Conservation (phyloP, 139 green algal species). For the Auxenochlorella protothecoides region DNA sequence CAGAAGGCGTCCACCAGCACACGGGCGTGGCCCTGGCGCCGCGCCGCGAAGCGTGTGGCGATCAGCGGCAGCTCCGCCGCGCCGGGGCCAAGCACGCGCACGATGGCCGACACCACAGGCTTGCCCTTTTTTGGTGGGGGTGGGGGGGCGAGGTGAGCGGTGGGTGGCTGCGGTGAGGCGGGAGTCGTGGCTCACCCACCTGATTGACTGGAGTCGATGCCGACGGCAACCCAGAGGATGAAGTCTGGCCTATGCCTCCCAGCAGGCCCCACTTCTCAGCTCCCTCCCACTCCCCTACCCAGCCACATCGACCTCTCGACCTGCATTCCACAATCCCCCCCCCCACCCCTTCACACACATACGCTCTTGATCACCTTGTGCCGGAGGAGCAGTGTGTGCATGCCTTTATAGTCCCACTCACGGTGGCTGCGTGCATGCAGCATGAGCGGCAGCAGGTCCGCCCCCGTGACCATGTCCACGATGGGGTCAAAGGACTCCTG, state of each 20-base stretch:
- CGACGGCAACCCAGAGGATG: constrained; percentile 1
- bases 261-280: too few species aligned
- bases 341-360: too few species aligned
- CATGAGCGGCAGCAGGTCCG: constrained; percentile 81
- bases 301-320: too few species aligned
- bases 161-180: not conserved
- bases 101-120: constrained; percentile 56
- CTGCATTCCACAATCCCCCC: too few species aligned
- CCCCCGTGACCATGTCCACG: constrained; percentile 54
- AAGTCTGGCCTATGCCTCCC: too few species aligned
- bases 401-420: constrained; percentile 77
- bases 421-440: constrained; percentile 48
- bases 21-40: constrained; percentile 63
- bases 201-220: not conserved
- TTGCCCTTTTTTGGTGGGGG: constrained; percentile 16
- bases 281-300: too few species aligned
- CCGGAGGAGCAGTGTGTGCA: constrained; percentile 68
- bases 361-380: constrained; percentile 26
- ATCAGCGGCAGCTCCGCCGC: constrained; percentile 85
- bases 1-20: constrained; percentile 38
- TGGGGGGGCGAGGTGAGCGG: not conserved
- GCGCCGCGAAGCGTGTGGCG: constrained; percentile 54
- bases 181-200: too few species aligned
- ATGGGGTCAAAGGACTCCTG: constrained; percentile 81
- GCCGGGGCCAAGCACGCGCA: constrained; percentile 66